These are phyloP conservation scores for Ascochyta viciae-villosae DNA, from an alignment of 2,329 filamentous ascomycete species.

Conservation along the genomic window DNA sequence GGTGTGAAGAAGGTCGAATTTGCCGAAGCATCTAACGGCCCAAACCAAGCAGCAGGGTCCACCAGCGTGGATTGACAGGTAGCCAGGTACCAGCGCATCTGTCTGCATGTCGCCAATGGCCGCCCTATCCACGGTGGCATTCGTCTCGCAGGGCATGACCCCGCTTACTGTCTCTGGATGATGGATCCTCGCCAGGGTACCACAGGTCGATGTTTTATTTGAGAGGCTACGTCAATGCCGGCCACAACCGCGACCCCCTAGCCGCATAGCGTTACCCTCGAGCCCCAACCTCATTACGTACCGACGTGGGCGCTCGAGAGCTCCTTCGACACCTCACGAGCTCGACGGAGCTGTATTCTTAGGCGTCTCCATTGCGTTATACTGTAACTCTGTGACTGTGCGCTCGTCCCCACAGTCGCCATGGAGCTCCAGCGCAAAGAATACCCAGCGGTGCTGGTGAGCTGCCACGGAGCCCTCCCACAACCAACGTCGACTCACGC, in stretches of 20 bases:
- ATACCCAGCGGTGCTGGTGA: slow-evolving; percentile 94
- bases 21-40: slow-evolving; percentile 18
- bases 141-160: slow-evolving; percentile 6
- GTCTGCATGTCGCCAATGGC: slow-evolving; percentile 1
- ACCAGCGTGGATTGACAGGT: slow-evolving; percentile 12
- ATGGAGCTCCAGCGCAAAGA: slow-evolving; percentile 80
- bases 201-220: slow-evolving; percentile 8
- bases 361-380: slow-evolving; percentile 7
- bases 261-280: slow-evolving; percentile 12
- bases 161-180: neutral
- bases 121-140: slow-evolving; percentile 5
- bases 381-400: slow-evolving; percentile 31
- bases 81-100: slow-evolving; percentile 15
- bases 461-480: slow-evolving; percentile 23
- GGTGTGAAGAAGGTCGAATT: slow-evolving; percentile 7
- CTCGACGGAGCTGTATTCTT: slow-evolving; percentile 24
- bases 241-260: slow-evolving; percentile 16
- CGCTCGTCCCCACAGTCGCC: slow-evolving; percentile 32
- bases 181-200: slow-evolving; percentile 15
- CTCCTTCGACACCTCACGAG: slow-evolving; percentile 40
- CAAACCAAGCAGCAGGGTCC: slow-evolving; percentile 18
- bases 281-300: slow-evolving; percentile 21
- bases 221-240: slow-evolving; percentile 29
- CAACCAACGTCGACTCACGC: slow-evolving; percentile 39
- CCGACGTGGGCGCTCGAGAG: slow-evolving; percentile 30